Evolutionary conservation across 441 rosid genomes (phyloP).

Genomic region (Omphalea diandra): DNA sequence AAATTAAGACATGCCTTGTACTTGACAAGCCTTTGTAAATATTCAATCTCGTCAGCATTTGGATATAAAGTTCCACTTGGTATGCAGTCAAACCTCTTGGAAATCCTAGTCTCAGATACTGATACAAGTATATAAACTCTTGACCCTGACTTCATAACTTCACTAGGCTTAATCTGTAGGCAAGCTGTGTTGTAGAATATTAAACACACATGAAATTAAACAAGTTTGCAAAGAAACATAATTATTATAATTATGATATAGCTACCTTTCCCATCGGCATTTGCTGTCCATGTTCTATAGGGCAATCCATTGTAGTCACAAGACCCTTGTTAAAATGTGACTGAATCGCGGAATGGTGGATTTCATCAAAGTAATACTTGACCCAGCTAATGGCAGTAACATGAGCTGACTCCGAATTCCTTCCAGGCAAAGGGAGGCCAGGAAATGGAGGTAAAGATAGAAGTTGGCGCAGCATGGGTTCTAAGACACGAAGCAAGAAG

Average conservation of each 20-base stretch:
- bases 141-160: constrained; percentile 64
- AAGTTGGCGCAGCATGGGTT: constrained; percentile 78
- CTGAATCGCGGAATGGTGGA: constrained; percentile 51
- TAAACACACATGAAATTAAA: constrained; percentile 24
- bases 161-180: constrained; percentile 65
- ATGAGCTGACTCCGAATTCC: constrained; percentile 30
- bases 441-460: constrained; percentile 84
- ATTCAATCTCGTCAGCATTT: constrained; percentile 85
- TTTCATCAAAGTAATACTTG: constrained; percentile 69
- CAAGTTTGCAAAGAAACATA: background rate
- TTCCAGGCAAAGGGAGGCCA: constrained; percentile 54
- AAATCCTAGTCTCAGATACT: constrained; percentile 60
- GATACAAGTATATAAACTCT: constrained; percentile 71
- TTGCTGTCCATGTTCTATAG: constrained; percentile 31
- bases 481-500: too few species aligned
- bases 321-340: constrained; percentile 86
- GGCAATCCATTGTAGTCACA: constrained; percentile 57
- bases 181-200: constrained; percentile 37
- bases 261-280: constrained; percentile 56
- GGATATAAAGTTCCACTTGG: constrained; percentile 91
- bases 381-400: constrained; percentile 88
- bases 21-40: constrained; percentile 85
- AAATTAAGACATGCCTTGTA: constrained; percentile 54
- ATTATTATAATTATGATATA: background rate
- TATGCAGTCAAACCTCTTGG: constrained; percentile 76